Conservation (phyloP, 2,329 filamentous ascomycete species). For the Colletotrichum karsti region DNA sequence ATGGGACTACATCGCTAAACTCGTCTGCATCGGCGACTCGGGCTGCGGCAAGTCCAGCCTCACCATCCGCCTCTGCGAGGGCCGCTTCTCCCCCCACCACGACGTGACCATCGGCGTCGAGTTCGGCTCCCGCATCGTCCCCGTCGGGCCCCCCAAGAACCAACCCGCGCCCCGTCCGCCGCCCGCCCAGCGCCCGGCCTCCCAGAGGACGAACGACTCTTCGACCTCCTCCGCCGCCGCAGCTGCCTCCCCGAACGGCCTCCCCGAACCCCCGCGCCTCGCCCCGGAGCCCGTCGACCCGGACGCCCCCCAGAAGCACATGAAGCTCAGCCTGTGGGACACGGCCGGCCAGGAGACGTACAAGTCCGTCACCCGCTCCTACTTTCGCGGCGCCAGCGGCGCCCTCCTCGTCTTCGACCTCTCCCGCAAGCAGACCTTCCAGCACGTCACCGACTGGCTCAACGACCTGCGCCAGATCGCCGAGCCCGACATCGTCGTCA, state of each 20-base stretch:
- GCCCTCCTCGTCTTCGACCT: slow-evolving; percentile 94
- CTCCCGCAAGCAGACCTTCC: slow-evolving; percentile 83
- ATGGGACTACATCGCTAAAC: slow-evolving; percentile 99
- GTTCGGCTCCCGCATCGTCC: slow-evolving; percentile 92
- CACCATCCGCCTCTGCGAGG: slow-evolving; percentile 95
- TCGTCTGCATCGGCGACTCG: slow-evolving; percentile 96
- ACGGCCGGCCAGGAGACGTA: slow-evolving; percentile 98
- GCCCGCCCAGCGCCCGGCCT: slow-evolving; percentile 28
- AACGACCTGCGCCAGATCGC: slow-evolving; percentile 94
- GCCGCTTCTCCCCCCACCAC: slow-evolving; percentile 92
- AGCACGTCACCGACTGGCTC: slow-evolving; percentile 91
- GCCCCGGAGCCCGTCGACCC: slow-evolving; percentile 40
- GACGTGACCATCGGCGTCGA: slow-evolving; percentile 98
- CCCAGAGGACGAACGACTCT: slow-evolving; percentile 1
- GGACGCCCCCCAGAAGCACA: slow-evolving; percentile 69
- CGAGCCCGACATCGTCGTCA: slow-evolving; percentile 92
- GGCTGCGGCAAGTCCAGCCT: slow-evolving; percentile 95
- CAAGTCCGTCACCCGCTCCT: slow-evolving; percentile 93
- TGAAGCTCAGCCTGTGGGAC: slow-evolving; percentile 96
- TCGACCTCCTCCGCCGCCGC: too few relatives aligned
- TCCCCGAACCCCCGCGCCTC: slow-evolving; percentile 60
- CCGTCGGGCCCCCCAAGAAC: slow-evolving; percentile 82
- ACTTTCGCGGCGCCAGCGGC: slow-evolving; percentile 82
- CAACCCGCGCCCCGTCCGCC: slow-evolving; percentile 51
- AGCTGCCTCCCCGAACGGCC: slow-evolving; percentile 45